phyloP scores from a whole-genome alignment of 2,329 filamentous ascomycete species.

The Fusarium cicatricum region DNA sequence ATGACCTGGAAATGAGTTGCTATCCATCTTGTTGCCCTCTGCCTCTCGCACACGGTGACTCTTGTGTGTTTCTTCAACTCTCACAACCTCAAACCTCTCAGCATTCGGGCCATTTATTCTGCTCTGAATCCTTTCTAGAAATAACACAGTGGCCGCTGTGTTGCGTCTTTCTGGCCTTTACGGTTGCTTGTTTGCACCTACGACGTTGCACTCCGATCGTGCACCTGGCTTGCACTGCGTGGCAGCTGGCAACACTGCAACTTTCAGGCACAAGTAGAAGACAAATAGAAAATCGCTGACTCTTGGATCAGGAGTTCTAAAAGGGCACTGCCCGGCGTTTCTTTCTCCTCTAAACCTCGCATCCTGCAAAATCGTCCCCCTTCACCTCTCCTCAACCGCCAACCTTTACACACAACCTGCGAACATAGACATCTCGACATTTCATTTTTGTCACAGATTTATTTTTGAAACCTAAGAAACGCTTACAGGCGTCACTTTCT shows the following conservation, averaged over 20 bases:
- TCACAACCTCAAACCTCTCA: not conserved
- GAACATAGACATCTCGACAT: conserved; percentile 1
- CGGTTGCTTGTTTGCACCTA: not conserved
- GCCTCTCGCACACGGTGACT: not conserved
- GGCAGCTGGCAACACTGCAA: conserved; percentile 4
- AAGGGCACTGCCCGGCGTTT: not conserved
- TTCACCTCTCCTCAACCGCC: not conserved
- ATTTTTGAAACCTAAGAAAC: not conserved
- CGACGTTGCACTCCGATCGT: not conserved
- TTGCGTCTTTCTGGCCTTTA: not conserved
- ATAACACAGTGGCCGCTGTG: not conserved
- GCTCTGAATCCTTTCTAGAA: not conserved
- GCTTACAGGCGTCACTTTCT: not conserved
- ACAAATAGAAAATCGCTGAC: not conserved
- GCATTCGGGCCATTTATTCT: not conserved
- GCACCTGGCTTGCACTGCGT: conserved; percentile 13
- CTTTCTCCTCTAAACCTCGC: not conserved
- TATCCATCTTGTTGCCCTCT: not conserved
- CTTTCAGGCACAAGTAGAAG: not conserved
- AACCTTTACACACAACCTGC: not conserved
- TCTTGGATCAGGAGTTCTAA: not conserved
- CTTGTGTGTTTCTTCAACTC: not conserved
- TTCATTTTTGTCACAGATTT: not conserved
- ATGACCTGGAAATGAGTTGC: not conserved
- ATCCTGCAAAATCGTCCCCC: not conserved